Evolutionary conservation across 805 yeast genomes (phyloP), one percentile per base, ranked within the genome.

Genomic region (Wickerhamiella galacta): DNA sequence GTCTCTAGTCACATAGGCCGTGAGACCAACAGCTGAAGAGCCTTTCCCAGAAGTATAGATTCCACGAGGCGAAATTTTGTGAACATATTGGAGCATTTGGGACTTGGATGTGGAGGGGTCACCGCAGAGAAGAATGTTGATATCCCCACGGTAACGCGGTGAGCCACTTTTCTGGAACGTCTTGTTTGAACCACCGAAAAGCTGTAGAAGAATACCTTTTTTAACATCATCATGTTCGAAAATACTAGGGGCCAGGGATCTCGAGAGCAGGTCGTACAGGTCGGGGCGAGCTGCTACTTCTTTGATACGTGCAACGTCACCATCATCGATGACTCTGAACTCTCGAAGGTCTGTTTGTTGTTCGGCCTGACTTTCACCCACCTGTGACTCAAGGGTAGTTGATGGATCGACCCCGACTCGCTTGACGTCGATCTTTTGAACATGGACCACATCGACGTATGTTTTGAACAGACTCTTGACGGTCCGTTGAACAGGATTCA

Each of bases 71-170:
- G 98, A 93, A 44, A 90, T 90, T 49, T 85, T 81, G 58, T 90
- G 98, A 27, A 90, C 95, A 45, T 90, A 90, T 50, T 83, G 93
- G 43, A 90, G 63, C 29, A 90, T 58, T 56, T 90, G 99, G 3
- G 98, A 90, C 53, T 90, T 90, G 9, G 95, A 75, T 2, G 99
- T 90, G 7, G 96, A 87, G 1, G 99, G 99, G 53, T 90, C 99
- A 45, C 99, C 99, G 60, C 96, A 87, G 27, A 90, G 62, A 35
- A 90, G 58, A 31, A 90, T 66, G 49, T 90, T 90, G 39, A 90
- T 74, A 51, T 90, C 99, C 30, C 99, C 99, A 62, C 99, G 70
- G 53, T 85, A 87, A 41, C 82, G 66, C 7, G 66, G 66, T 7
- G 59, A 47, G 3, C 96, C 96, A 46, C 95, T 94, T 53, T 83